Base-by-base conservation (phyloP, 331 rosid species). In the Stylosanthes scabra region DNA sequence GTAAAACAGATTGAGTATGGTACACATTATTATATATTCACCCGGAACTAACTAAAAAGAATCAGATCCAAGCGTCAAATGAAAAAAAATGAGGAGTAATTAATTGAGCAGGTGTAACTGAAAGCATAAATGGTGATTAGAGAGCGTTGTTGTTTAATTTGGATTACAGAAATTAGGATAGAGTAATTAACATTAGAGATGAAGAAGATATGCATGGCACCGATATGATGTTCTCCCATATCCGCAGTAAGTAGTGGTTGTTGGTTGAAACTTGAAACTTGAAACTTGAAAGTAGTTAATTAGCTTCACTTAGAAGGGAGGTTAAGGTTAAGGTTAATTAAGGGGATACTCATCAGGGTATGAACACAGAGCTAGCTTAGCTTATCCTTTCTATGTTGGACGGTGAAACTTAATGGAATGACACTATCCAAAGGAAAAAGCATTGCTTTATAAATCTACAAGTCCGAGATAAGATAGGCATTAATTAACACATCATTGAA, bases 241-340 rank as follows among this genome's bases (percentile, higher is more conserved):
- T 52, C 3, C 4, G 25, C 28, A 63, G 1, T 31, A 29, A 57
- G 1, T 41, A 29, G 66, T 73, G 65, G 14, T 39, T 20, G 82
- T 59, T 25, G 37, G 63, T 74, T 65, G 77, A 65, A 16, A 34
- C 27, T 46, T 34, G 39, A 65, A 27, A 34, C n/a, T n/a, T n/a
- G 25, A 65, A 16, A 34, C 27, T 46, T 34, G 39, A 65, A 27
- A 34, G 58, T 46, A 46, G 12, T 47, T 46, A 46, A 4, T 47
- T 80, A 78, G 77, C 88, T 86, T 88, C 57, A 28, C 87, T 78
- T 78, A 28, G 75, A 88, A 88, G 93, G 60, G 63, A 82, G 74
- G 67, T 67, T 54, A 27, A 40, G 9, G 57, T 31, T 31, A 31
- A 34, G 39, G 6, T 34, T 34, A 34, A 34, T 34, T 34, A 34